A percentile compares a stretch with the other conserved stretches of the same genome.
These are phyloP conservation scores for Leishmania braziliensis DNA, from an alignment of 208 protist genomes.

Conservation along the genomic window DNA sequence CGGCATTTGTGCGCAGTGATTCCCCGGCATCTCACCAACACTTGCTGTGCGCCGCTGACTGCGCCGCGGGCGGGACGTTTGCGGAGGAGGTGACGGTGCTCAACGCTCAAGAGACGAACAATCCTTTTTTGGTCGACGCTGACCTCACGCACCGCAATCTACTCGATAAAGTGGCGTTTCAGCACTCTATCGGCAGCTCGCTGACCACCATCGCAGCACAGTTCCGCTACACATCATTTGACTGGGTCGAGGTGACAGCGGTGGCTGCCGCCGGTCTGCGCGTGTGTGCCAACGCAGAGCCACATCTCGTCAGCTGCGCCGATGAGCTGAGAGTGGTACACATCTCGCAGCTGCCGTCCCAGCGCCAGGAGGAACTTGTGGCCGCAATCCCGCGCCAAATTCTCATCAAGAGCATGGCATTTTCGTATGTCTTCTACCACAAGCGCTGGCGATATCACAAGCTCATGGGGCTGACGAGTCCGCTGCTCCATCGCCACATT, in stretches of 20 bases:
- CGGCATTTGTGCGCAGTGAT: constrained; percentile 21
- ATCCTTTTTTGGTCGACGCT: constrained; percentile 71
- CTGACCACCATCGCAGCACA: constrained; percentile 81
- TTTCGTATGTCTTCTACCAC: constrained; percentile 38
- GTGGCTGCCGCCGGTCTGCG: background rate
- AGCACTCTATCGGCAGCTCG: constrained; percentile 37
- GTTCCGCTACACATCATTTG: constrained; percentile 71
- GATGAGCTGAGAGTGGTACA: constrained; percentile 53
- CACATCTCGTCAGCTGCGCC: constrained; percentile 44
- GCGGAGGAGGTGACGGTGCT: constrained; percentile 36
- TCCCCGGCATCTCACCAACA: background rate
- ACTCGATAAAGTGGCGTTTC: constrained; percentile 31
- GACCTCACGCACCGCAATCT: constrained; percentile 52
- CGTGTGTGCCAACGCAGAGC: constrained; percentile 10
- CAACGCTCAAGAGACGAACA: constrained; percentile 85
- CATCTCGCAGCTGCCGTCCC: constrained; percentile 53
- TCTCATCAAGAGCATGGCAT: constrained; percentile 41
- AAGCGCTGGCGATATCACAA: constrained; percentile 33
- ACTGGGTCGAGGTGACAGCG: constrained; percentile 48
- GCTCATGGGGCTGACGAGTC: constrained; percentile 17
- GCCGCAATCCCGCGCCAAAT: constrained; percentile 32
- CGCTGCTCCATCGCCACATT: constrained; percentile 22
- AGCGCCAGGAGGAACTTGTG: constrained; percentile 41
- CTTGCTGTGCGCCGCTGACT: constrained; percentile 28
- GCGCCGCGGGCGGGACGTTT: background rate